Conservation (phyloP, 1,139 yeast genomes). For the Scheffersomyces cryptocercus region DNA sequence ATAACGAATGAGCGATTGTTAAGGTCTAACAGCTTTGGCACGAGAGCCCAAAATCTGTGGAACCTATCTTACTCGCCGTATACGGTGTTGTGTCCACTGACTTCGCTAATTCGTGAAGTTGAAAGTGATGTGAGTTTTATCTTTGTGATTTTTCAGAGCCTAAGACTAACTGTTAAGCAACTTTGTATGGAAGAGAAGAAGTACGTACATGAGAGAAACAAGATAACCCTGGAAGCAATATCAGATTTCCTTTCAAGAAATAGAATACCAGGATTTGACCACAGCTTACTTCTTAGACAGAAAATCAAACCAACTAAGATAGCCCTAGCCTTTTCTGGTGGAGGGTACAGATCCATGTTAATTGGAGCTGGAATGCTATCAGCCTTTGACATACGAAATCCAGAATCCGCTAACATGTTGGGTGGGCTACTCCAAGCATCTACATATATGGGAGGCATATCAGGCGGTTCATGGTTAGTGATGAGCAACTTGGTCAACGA, state of each 20-base stretch:
- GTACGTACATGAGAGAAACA: constrained; percentile 37
- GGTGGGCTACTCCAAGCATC: constrained; percentile 57
- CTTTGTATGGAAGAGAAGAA: constrained; percentile 32
- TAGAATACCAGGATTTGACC: constrained; percentile 39
- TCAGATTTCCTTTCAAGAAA: constrained; percentile 34
- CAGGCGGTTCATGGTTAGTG: constrained; percentile 73
- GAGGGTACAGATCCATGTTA: constrained; percentile 71
- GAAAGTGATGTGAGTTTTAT: constrained; percentile 26
- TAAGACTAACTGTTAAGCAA: constrained; percentile 14
- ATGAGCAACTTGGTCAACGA: constrained; percentile 52
- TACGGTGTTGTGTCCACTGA: constrained; percentile 41
- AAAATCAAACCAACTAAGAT: constrained; percentile 35
- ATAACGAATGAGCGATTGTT: too few species aligned
- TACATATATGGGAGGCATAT: constrained; percentile 59
- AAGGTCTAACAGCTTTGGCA: too few species aligned
- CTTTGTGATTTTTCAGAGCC: constrained; percentile 1
- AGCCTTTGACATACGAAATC: constrained; percentile 52
- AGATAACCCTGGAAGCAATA: constrained; percentile 31
- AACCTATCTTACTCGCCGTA: constrained; percentile 38
- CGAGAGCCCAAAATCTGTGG: constrained; percentile 2
- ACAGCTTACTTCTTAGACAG: constrained; percentile 15
- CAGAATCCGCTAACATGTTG: constrained; percentile 29
- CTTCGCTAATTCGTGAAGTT: constrained; percentile 38
- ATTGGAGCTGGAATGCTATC: constrained; percentile 62
- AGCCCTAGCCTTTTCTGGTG: constrained; percentile 69